A percentile compares a stretch with the other conserved stretches of the same genome.
phyloP scores from a whole-genome alignment of 345 rosid species.

The Citrus glauca region DNA sequence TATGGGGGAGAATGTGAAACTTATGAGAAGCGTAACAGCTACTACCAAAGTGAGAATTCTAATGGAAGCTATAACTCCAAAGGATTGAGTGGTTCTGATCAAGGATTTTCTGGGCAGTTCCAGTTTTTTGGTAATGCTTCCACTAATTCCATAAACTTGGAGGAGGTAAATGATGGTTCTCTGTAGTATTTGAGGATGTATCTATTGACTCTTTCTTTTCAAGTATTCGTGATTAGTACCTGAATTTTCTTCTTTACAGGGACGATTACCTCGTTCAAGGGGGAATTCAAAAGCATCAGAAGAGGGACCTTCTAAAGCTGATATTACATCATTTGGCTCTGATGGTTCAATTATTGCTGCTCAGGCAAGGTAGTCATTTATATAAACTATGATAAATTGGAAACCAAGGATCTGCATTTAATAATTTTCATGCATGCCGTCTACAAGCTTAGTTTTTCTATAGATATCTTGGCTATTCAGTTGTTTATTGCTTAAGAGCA shows the following conservation, averaged over 20 bases:
- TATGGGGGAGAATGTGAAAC: conserved; percentile 19
- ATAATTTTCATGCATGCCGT: not conserved
- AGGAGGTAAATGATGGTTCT: conserved; percentile 22
- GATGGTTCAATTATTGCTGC: conserved; percentile 21
- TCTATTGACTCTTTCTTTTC: not conserved
- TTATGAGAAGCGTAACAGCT: conserved; percentile 17
- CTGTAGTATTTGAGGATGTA: not conserved
- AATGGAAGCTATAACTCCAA: conserved; percentile 18
- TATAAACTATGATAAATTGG: conserved; percentile 4
- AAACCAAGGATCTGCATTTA: not conserved
- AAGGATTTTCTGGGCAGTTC: conserved; percentile 21
- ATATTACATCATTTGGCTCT: conserved; percentile 20
- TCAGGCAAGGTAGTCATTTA: conserved; percentile 31
- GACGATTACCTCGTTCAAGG: conserved; percentile 11
- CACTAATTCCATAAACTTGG: conserved; percentile 13
- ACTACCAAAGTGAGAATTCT: conserved; percentile 22
- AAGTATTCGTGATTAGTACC: not conserved
- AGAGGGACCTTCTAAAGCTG: conserved; percentile 24
- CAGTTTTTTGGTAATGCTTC: conserved; percentile 23
- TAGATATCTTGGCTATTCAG: not conserved
- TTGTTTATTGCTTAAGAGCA: not conserved
- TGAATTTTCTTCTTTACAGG: conserved; percentile 18
- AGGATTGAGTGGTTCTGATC: conserved; percentile 16
- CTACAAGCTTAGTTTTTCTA: not conserved
- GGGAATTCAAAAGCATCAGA: conserved; percentile 21